Conservation (phyloP, 2,329 filamentous ascomycete species). For the Byssoonygena ceratinophila region DNA sequence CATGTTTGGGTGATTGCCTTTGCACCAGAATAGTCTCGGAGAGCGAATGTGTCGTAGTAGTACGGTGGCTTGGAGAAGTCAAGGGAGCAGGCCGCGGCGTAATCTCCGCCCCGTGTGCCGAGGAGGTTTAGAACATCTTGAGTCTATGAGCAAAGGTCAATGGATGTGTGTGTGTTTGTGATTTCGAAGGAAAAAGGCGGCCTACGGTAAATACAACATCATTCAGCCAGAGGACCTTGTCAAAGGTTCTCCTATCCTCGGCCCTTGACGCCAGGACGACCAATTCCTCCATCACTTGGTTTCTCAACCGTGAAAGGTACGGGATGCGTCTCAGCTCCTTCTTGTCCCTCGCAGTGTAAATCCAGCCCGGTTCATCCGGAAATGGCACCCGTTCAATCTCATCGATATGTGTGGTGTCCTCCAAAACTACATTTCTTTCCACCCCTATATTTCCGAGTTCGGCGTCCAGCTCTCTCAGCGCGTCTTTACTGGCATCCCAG, state of each 20-base stretch:
- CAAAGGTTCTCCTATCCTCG: constrained; percentile 42
- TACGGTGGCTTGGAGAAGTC: constrained; percentile 58
- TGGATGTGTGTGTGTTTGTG: neutral
- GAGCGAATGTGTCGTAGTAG: constrained; percentile 65
- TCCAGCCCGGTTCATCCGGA: constrained; percentile 50
- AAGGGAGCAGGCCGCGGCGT: constrained; percentile 59
- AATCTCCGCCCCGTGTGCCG: constrained; percentile 47
- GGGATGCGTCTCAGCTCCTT: constrained; percentile 56
- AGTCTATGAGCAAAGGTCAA: constrained; percentile 32
- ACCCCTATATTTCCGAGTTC: constrained; percentile 46
- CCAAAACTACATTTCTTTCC: constrained; percentile 46
- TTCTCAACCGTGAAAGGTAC: constrained; percentile 55
- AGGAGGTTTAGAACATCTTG: constrained; percentile 48
- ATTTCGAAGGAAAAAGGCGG: neutral
- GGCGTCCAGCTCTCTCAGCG: constrained; percentile 47
- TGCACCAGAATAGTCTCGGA: constrained; percentile 55
- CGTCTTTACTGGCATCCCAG: constrained; percentile 56
- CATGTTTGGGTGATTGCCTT: constrained; percentile 55
- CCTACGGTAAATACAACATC: constrained; percentile 38
- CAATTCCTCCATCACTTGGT: constrained; percentile 52
- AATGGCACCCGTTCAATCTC: constrained; percentile 40
- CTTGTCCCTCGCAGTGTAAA: constrained; percentile 45
- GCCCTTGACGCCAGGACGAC: neutral
- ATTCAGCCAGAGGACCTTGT: constrained; percentile 50
- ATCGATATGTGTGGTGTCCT: constrained; percentile 49